Evolutionary conservation across 352 stramenopile genomes (phyloP).

Genomic region (Pythium oligandrum): DNA sequence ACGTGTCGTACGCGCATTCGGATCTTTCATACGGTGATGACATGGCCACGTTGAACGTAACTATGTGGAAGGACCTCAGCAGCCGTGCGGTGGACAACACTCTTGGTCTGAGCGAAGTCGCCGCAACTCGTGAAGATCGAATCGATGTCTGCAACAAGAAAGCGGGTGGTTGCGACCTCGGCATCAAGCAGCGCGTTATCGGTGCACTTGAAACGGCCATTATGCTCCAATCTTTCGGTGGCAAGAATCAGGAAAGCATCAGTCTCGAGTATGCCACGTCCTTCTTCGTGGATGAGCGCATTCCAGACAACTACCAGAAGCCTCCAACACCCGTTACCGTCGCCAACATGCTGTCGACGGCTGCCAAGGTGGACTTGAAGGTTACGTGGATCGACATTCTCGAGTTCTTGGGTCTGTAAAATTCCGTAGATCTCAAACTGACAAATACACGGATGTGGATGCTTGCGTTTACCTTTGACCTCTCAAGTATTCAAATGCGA

Average conservation of each 20-base stretch:
- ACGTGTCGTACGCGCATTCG: constrained; percentile 25
- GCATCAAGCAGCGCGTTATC: constrained; percentile 3
- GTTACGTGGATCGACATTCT: background rate
- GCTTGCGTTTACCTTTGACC: too few relatives aligned
- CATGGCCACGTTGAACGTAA: constrained; percentile 20
- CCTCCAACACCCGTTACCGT: constrained; percentile 11
- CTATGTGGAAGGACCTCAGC: constrained; percentile 25
- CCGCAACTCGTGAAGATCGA: constrained; percentile 6
- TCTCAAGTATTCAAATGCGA: too few relatives aligned
- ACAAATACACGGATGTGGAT: too few relatives aligned
- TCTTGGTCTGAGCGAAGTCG: constrained; percentile 6
- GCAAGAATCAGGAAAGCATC: constrained; percentile 1
- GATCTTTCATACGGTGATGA: constrained; percentile 31
- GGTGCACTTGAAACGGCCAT: constrained; percentile 6
- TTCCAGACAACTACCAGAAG: constrained; percentile 15
- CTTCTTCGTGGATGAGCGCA: constrained; percentile 22
- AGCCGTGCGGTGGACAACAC: background rate
- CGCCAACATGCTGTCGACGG: background rate
- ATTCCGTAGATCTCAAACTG: too few relatives aligned
- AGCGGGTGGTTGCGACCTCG: constrained; percentile 6
- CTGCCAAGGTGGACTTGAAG: too few relatives aligned
- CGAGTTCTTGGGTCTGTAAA: too few relatives aligned
- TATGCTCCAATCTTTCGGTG: constrained; percentile 5
- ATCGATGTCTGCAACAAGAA: constrained; percentile 6
- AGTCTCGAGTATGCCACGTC: constrained; percentile 4